Evolutionary conservation across 176 grass and related monocot genomes (phyloP), one percentile per base, ranked within the genome.

Genomic region (Hsuehochloa calcarea): DNA sequence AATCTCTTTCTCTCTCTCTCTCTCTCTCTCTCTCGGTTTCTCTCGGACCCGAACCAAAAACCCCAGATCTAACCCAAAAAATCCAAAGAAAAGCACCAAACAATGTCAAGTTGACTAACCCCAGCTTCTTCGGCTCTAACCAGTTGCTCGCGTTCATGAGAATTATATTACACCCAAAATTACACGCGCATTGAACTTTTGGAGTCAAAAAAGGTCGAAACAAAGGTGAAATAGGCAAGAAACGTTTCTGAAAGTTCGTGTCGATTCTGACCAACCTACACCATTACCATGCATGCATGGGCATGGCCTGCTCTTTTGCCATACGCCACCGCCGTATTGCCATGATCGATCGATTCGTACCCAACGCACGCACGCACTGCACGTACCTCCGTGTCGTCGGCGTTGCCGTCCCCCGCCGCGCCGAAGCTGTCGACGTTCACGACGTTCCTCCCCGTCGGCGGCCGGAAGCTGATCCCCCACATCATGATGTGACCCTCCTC

Each of bases 351-450:
- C 0, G 50, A 52, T 19, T 6, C 50, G 19, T 52, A 52, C 50
- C 50, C 17, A 52, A 19, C 50, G 16, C 52, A 55, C 55, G 55
- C 55, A 89, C 5, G 86, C 72, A 75, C 76, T 34, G 67, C 59
- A 79, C 49, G 4, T 84, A 98, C 96, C 93, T 89, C 64, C 16
- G 96, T 98, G 82, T 98, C 96, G 82, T 98, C 91, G 77, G 81
- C 66, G 62, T 81, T 10, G 51, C 93, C 96, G 85, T 98, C 88
- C 0, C 96, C 96, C 5, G 75, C 89, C 0, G 91, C 93, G 17
- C 91, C 96, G 74, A 91, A 98, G 88, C 77, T 90, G 52, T 98
- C 88, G 68, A 95, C 96, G 76, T 89, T 95, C 50, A 98, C 88
- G 50, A 91, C 83, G 67, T 94, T 89, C 87, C 73, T 88, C 41